Conservation (phyloP, 2,329 filamentous ascomycete genomes). For the Aspergillus japonicus region DNA sequence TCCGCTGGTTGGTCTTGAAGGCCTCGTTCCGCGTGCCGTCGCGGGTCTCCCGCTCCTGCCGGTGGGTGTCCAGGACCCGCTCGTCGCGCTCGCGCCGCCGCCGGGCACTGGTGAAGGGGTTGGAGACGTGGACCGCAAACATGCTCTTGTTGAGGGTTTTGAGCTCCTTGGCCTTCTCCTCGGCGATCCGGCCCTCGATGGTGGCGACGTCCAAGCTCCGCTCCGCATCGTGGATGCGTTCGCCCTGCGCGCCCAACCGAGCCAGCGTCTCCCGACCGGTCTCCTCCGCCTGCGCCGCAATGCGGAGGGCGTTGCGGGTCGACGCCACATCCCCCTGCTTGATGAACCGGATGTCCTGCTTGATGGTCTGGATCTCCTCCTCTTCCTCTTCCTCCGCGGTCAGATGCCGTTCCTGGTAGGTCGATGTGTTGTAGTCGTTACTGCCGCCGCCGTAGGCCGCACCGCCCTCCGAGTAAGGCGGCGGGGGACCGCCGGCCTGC, state of each 20-base stretch:
- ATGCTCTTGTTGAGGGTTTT: slow-evolving; percentile 85
- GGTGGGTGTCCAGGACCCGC: slow-evolving; percentile 65
- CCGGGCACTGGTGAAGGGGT: slow-evolving; percentile 71
- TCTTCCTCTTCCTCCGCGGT: slow-evolving; percentile 79
- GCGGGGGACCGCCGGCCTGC: slow-evolving; percentile 30
- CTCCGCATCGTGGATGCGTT: slow-evolving; percentile 78
- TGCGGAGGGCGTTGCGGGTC: slow-evolving; percentile 66
- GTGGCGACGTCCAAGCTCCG: slow-evolving; percentile 75
- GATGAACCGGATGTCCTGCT: slow-evolving; percentile 70
- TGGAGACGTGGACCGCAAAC: slow-evolving; percentile 79
- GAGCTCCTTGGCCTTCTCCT: slow-evolving; percentile 77
- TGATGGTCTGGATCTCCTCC: slow-evolving; percentile 68
- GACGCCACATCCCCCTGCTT: slow-evolving; percentile 76
- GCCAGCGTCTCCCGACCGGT: slow-evolving; percentile 70
- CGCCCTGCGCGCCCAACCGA: slow-evolving; percentile 73
- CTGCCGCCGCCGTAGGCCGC: slow-evolving; percentile 34
- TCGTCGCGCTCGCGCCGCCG: slow-evolving; percentile 65
- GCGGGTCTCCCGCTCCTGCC: slow-evolving; percentile 55
- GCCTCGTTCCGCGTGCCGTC: slow-evolving; percentile 58
- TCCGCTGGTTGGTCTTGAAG: slow-evolving; percentile 54
- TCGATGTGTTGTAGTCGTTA: slow-evolving; percentile 37
- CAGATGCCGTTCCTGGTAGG: slow-evolving; percentile 70
- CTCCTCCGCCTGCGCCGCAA: slow-evolving; percentile 68
- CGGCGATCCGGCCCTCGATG: slow-evolving; percentile 72
- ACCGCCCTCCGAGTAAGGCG: slow-evolving; percentile 26